Evolutionary conservation across 2,329 filamentous ascomycete species (phyloP).

Genomic region (Penicillium sp.): DNA sequence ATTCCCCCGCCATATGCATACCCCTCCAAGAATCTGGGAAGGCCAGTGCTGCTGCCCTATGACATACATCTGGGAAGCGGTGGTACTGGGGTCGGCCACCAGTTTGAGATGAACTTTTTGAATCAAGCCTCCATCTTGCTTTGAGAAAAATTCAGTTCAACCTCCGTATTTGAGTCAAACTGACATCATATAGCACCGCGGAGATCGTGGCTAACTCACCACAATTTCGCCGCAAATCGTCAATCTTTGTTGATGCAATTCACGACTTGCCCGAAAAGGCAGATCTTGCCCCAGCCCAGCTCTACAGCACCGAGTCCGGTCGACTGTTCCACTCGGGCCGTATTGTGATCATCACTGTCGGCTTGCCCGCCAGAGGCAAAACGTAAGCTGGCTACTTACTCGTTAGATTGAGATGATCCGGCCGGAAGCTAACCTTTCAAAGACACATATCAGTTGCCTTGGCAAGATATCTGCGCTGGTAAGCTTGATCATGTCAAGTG

Average conservation of each 20-base stretch:
- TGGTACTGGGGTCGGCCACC: not conserved
- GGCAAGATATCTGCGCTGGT: conserved; percentile 90
- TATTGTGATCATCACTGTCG: conserved; percentile 96
- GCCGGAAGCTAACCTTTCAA: conserved; percentile 9
- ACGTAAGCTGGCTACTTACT: conserved; percentile 61
- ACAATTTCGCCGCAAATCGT: conserved; percentile 87
- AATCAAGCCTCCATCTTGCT: not conserved
- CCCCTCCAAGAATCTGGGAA: not conserved
- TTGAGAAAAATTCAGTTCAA: not conserved
- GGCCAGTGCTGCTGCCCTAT: not conserved
- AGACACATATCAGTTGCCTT: conserved; percentile 95
- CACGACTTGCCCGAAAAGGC: conserved; percentile 85
- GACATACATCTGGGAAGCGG: not conserved
- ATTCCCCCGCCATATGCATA: not conserved
- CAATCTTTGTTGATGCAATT: conserved; percentile 95
- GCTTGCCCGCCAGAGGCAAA: conserved; percentile 90
- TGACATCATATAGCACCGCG: conserved; percentile 65
- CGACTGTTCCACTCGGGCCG: conserved; percentile 94
- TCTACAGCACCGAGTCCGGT: conserved; percentile 98
- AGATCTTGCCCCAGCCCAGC: conserved; percentile 88
- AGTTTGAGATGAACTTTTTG: not conserved
- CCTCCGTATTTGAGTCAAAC: conserved; percentile 13
- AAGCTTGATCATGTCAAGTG: conserved; percentile 29
- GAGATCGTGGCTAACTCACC: conserved; percentile 90
- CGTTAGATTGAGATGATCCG: not conserved